Evolutionary conservation across 2,329 filamentous ascomycete species (phyloP).

Genomic region (Colletotrichum sp.): DNA sequence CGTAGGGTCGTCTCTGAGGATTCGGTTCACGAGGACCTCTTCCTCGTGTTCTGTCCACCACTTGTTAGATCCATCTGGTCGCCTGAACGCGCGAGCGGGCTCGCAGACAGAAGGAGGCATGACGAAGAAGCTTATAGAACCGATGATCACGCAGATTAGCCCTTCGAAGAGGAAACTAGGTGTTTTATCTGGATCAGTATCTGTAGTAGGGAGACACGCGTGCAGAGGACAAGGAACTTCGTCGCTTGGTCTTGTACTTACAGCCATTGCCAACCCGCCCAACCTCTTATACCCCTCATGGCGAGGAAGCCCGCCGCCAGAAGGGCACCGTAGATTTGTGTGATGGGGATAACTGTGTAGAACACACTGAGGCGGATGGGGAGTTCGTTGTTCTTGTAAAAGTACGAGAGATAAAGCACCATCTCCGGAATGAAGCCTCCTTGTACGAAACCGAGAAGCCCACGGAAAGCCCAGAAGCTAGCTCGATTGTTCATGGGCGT

Average conservation of each 20-base stretch:
- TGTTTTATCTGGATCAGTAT: not conserved
- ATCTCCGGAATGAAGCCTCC: conserved; percentile 46
- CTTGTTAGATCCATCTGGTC: conserved; percentile 41
- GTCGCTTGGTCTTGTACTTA: not conserved
- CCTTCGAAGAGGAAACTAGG: conserved; percentile 39
- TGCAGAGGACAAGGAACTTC: not conserved
- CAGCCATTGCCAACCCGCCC: conserved; percentile 63
- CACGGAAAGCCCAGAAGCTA: conserved; percentile 41
- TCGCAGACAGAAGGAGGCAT: conserved; percentile 26
- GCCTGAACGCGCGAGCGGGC: not conserved
- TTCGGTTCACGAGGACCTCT: conserved; percentile 60
- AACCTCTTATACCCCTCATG: conserved; percentile 52
- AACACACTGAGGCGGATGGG: conserved; percentile 68
- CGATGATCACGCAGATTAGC: conserved; percentile 39
- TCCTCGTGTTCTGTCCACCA: conserved; percentile 58
- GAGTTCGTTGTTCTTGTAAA: conserved; percentile 27
- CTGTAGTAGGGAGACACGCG: fast-evolving
- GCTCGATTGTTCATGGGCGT: conserved; percentile 36
- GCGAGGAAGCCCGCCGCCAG: conserved; percentile 50
- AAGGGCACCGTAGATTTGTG: conserved; percentile 49
- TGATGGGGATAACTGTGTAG: conserved; percentile 60
- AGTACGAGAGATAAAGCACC: conserved; percentile 59
- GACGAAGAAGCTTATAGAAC: conserved; percentile 35
- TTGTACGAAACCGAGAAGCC: conserved; percentile 34
- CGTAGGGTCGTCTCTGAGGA: conserved; percentile 58